phyloP scores from a whole-genome alignment of 1,139 yeast genomes.

The Ashbya aceris region DNA sequence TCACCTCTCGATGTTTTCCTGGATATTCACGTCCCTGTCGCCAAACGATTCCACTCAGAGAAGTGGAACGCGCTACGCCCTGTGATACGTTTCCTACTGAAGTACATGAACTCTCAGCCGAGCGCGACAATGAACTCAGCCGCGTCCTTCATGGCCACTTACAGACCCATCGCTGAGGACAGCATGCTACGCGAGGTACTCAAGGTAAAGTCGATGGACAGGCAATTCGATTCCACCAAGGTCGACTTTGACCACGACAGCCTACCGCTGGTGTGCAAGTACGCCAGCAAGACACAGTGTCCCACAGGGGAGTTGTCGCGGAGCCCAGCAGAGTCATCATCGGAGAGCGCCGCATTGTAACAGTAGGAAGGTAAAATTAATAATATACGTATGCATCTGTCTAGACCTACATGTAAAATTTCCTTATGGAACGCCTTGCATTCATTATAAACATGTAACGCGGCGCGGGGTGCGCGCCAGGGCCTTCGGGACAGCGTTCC shows the following conservation, averaged over 20 bases:
- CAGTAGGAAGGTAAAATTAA: no score
- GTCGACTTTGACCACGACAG: conserved; percentile 18
- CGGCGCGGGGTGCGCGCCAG: no score
- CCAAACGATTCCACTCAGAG: conserved; percentile 3
- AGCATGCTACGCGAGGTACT: conserved; percentile 12
- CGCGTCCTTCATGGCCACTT: conserved; percentile 12
- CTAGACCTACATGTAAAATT: no score
- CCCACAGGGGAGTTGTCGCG: no score
- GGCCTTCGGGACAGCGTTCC: no score
- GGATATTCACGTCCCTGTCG: conserved; percentile 17
- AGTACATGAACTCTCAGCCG: conserved; percentile 13
- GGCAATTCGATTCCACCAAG: conserved; percentile 15
- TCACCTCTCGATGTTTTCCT: conserved; percentile 12
- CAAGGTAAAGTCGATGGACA: conserved; percentile 14
- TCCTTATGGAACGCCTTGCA: no score
- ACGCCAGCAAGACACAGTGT: background rate
- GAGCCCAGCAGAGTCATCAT: no score
- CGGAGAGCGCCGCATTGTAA: no score
- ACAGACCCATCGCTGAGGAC: conserved; percentile 12
- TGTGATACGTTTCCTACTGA: conserved; percentile 9
- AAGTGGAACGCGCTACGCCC: conserved; percentile 6
- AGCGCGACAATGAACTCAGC: conserved; percentile 11
- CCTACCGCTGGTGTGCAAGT: conserved; percentile 14
- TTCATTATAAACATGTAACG: no score
- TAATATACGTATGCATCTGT: no score